A percentile compares a stretch with the other conserved stretches of the same genome.
phyloP scores from a whole-genome alignment of 2,329 filamentous ascomycete genomes.

The Intubia oerlemansii region DNA sequence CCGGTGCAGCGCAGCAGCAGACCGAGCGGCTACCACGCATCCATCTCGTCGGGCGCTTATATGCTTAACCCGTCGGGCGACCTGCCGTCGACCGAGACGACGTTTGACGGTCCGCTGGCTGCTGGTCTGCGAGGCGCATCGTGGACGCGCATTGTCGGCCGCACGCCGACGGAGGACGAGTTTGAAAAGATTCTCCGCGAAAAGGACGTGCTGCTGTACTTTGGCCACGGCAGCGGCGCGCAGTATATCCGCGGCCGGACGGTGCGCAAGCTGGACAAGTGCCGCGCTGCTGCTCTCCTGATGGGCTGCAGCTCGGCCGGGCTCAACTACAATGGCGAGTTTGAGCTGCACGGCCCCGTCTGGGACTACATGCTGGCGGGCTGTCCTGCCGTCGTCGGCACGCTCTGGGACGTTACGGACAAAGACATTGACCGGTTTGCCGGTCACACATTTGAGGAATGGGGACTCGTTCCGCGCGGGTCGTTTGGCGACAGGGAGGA shows the following conservation, averaged over 20 bases:
- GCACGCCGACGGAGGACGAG: constrained; percentile 53
- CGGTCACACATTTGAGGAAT: constrained; percentile 55
- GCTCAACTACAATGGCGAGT: constrained; percentile 61
- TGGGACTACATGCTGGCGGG: constrained; percentile 84
- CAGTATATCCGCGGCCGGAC: constrained; percentile 82
- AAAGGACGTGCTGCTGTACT: constrained; percentile 68
- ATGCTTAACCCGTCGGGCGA: constrained; percentile 83
- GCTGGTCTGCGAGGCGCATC: constrained; percentile 31
- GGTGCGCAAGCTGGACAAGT: constrained; percentile 53
- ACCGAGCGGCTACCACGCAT: constrained; percentile 30
- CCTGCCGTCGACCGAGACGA: constrained; percentile 55
- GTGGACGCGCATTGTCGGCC: constrained; percentile 53
- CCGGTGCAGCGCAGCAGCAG: constrained; percentile 3
- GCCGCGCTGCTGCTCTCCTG: constrained; percentile 57
- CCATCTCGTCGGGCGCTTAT: constrained; percentile 37
- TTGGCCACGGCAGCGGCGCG: constrained; percentile 84
- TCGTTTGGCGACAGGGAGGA: constrained; percentile 15
- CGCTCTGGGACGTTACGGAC: constrained; percentile 95
- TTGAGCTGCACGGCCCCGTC: constrained; percentile 78
- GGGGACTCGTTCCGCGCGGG: constrained; percentile 48
- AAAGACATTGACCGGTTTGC: constrained; percentile 92
- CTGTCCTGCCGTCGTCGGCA: constrained; percentile 69
- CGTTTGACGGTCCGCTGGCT: constrained; percentile 46
- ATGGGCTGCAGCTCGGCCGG: constrained; percentile 88
- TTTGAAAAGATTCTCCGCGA: constrained; percentile 46